Base-by-base conservation (phyloP, 108 stramenopile genomes). In the Asterionellopsis glacialis region DNA sequence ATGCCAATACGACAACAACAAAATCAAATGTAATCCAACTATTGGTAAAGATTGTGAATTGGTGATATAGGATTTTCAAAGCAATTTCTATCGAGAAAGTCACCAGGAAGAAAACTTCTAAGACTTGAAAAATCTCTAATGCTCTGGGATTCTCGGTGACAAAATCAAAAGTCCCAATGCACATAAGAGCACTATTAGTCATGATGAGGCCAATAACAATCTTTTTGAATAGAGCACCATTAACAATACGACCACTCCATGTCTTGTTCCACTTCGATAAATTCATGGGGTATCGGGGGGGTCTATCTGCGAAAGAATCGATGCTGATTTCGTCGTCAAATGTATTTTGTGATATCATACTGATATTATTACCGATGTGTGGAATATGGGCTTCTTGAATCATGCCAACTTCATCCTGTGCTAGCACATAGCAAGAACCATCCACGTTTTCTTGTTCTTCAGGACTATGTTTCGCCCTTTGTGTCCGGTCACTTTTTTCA, bases 1-100 rank as follows among this genome's bases (percentile, higher is more conserved):
- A 79, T 9, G 67, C 64, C 18, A 63, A 26, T 14, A 52, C 13
- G 21, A 79, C 62, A 40, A 79, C 56, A 1, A 72, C 15, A 15
- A 79, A 61, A 54, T 79, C 78, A 54, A 79, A 79, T 9, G 58
- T n/a, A 0, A 67, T 49, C 79, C 79, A 76, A 12, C 63, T 59
- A 55, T 76, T 72, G n/a, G 41, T 47, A 50, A 73, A 69, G 19
- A 73, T 25, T n/a, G 18, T 18, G 21, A 33, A 51, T 7, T 68
- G 68, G 16, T 47, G 60, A 48, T 69, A 69, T 1, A 73, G 23
- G 9, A 69, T 27, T 65, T 75, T 73, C 63, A 80, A 26, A 4
- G 7, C 70, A 11, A 68, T 57, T 65, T 80, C 79, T 18, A 73
- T 50, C 23, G 79, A 72, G 59, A 80, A 80, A 6, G 75, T 52